phyloP scores from a whole-genome alignment of 768 basidiomycete species.

The Amanita phalloides region DNA sequence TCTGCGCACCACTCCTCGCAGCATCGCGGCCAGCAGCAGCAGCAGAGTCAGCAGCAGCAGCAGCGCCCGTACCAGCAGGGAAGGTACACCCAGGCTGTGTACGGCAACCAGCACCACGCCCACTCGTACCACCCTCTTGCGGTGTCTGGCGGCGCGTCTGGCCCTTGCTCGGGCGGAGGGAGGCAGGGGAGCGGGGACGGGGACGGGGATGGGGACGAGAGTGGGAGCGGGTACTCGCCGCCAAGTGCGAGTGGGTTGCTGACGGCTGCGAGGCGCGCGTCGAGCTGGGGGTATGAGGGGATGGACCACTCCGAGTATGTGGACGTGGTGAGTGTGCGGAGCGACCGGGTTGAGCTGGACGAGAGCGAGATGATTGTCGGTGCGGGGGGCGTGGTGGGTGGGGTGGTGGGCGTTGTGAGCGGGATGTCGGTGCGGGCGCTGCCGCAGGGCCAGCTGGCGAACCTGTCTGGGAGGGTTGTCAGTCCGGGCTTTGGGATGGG shows the following conservation, averaged over 20 bases:
- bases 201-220: neutral
- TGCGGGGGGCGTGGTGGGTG: conserved; percentile 6
- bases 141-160: neutral
- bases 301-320: conserved; percentile 21
- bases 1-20: neutral
- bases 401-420: neutral
- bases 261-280: conserved; percentile 44
- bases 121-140: neutral
- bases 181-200: neutral
- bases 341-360: conserved; percentile 31
- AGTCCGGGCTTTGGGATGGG: neutral
- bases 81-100: neutral
- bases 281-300: conserved; percentile 52
- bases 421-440: neutral
- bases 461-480: conserved; percentile 9
- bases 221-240: neutral
- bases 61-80: neutral
- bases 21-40: neutral
- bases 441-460: neutral
- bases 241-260: conserved; percentile 13
- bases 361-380: conserved; percentile 26
- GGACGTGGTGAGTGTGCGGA: conserved; percentile 22
- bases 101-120: neutral
- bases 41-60: neutral
- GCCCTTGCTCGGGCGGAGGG: neutral